phyloP scores from a whole-genome alignment of 2,329 filamentous ascomycete genomes.

The Ceratocystis smalleyi region DNA sequence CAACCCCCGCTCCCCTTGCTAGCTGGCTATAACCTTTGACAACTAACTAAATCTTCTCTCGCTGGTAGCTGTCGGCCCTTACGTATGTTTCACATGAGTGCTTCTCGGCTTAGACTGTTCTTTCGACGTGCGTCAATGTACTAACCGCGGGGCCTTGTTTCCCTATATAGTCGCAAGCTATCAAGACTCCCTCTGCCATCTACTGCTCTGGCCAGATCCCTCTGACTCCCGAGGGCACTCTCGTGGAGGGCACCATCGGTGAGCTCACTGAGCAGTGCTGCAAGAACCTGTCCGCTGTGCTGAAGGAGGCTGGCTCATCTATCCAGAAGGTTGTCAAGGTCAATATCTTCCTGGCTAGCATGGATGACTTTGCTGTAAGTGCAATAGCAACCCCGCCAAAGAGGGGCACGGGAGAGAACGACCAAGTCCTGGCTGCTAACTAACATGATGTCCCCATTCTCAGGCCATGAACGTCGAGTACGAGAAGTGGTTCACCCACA shows the following conservation, averaged over 20 bases:
- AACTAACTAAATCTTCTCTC: background rate
- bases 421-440: background rate
- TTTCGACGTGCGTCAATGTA: too few species aligned
- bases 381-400: background rate
- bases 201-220: slow-evolving; percentile 64
- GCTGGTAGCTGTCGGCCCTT: slow-evolving; percentile 42
- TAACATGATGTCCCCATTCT: background rate
- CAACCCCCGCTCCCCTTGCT: too few species aligned
- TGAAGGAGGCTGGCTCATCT: slow-evolving; percentile 64
- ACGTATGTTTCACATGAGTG: slow-evolving; percentile 32
- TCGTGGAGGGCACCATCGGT: slow-evolving; percentile 42
- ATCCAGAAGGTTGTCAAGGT: slow-evolving; percentile 78
- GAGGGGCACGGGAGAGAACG: too few species aligned
- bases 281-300: slow-evolving; percentile 69
- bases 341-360: slow-evolving; percentile 80
- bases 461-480: slow-evolving; percentile 72
- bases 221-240: slow-evolving; percentile 38
- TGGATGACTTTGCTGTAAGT: slow-evolving; percentile 63
- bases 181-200: slow-evolving; percentile 49
- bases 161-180: slow-evolving; percentile 42
- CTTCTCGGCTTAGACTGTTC: too few species aligned
- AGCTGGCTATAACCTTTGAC: background rate
- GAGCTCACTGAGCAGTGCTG: slow-evolving; percentile 49
- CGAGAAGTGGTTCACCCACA: slow-evolving; percentile 66
- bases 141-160: background rate